Base-by-base conservation (phyloP, 2,329 filamentous ascomycete species). In the Trichoderma sp. region DNA sequence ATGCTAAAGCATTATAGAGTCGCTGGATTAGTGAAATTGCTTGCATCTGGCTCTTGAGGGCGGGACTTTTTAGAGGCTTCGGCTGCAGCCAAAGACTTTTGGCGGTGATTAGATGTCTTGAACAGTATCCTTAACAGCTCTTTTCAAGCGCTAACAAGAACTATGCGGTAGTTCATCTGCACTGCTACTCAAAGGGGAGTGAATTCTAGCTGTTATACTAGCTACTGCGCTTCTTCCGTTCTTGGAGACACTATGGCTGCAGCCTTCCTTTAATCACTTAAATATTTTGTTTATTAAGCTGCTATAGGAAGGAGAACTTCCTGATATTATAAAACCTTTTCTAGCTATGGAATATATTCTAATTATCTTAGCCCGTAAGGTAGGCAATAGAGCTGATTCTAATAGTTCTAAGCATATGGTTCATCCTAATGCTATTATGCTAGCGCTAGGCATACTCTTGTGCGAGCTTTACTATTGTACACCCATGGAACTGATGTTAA, bases 1-100 rank as follows among this genome's bases (percentile, higher is more conserved):
- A 37, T 63, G 59, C 46, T 46, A 63, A 63, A 63, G 59, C 59
- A 63, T 63, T 26, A 63, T 46, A 28, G 59, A 63, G 46, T 63
- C 59, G 4, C 59, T 63, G 21, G 59, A 46, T 52, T 46, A 63
- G 21, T 46, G 49, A n/a, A 63, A 52, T n/a, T 63, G 59, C 46
- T 63, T 63, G 30, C 59, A 63, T 14, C 37, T 63, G 46, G 59
- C 59, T 52, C 59, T 63, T 13, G 59, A 63, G 46, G 59, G 59
- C n/a, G 59, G 59, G n/a, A 37, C 37, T 26, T 63, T 63, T 28
- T 30, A 63, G 59, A 52, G 46, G n/a, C 59, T 63, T 37, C 59
- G 59, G 1, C 59, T 46, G 21, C 59, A 63, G 18, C 59, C 59
- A 54, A 63, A 63, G 59, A 54, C 59, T 8, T 63, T 63, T 54